Base-by-base conservation (phyloP, 805 yeast species). In the Schizosaccharomyces osmophilus region DNA sequence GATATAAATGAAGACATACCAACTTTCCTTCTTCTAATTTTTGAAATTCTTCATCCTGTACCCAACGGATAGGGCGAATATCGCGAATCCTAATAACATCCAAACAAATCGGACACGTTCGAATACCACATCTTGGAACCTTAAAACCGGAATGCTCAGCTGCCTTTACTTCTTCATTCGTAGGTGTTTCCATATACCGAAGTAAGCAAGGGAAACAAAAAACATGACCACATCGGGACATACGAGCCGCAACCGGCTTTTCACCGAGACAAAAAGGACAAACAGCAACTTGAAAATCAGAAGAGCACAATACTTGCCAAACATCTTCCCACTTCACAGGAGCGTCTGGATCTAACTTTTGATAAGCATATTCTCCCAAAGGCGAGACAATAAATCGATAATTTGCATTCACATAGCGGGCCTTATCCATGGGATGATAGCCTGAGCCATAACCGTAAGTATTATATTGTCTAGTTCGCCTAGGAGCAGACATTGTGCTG, bases 201-300 rank as follows among this genome's bases (percentile, higher is more conserved):
- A 88, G 70, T 39, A 90, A 71, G 70, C 99, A 93, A 15, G 88
- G 80, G 62, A 80, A 76, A 69, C 99, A 93, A 68, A 93, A 80
- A 17, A 88, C 78, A 69, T 93, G 99, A 4, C 99, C 98, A 73
- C 99, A 93, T 13, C 82, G 78, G 36, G 87, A 82, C 97, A 93
- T 94, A 62, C 97, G 75, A 1, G 98, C 97, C 0, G 97, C 96
- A 19, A 85, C 79, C 15, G 93, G 85, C 15, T 82, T 82, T 60
- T 87, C 94, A 41, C 83, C 78, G 15, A 93, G 74, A 70, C 99
- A 93, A 32, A 93, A 90, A 0, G 98, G 97, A 69, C 99, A 93
- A 48, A 82, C 82, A 29, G 76, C 70, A 11, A 63, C 55, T 63
- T 75, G 77, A 65, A 83, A 83, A 1, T 84, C 83, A 63, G 78